Evolutionary conservation across 2,329 filamentous ascomycete species (phyloP), one percentile per base, ranked within the genome.

Genomic region (Sclerotinia sclerotiorum): DNA sequence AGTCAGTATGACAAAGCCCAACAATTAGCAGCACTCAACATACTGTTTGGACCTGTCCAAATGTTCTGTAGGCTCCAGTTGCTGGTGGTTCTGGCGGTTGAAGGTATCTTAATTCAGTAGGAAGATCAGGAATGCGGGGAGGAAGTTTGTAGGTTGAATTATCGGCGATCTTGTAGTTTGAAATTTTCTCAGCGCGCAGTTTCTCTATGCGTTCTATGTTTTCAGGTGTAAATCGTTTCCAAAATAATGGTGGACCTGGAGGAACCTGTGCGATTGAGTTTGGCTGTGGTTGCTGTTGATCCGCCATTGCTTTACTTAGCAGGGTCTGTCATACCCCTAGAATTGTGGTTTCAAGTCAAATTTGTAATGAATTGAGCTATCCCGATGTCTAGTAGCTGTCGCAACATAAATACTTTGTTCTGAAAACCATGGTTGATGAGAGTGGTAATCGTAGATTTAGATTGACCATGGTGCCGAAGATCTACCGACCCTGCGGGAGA

Each of bases 201-300:
- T 83, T 76, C 68, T 83, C 79, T 32, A 91, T 80, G 60, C 87
- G 87, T 19, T 86, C 80, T 65, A 92, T 76, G 76, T 94, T 96
- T 39, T 90, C 87, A 3, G 87, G 79, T 0, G 92, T 97, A 80
- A 98, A 98, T 78, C 91, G 85, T 73, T 90, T 89, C 88, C 92
- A 98, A 81, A 97, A 97, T 0, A 90, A 89, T 35, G 95, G 95
- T 35, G 95, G 95, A 65, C 90, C 87, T 32, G 95, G 94, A 78
- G 93, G 97, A 52, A 89, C 87, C 32, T 90, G 87, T 35, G 88
- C 84, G 74, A 39, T 24, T 10, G 85, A 79, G 58, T 82, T 81
- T 72, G 77, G 75, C 11, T 80, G 79, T 57, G 82, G 80, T 66
- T 81, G 81, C 69, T 83, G 82, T 54, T 67, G 65, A 19, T 67